Base-by-base conservation (phyloP, 2,329 filamentous ascomycete species). In the Ascochyta fabae region DNA sequence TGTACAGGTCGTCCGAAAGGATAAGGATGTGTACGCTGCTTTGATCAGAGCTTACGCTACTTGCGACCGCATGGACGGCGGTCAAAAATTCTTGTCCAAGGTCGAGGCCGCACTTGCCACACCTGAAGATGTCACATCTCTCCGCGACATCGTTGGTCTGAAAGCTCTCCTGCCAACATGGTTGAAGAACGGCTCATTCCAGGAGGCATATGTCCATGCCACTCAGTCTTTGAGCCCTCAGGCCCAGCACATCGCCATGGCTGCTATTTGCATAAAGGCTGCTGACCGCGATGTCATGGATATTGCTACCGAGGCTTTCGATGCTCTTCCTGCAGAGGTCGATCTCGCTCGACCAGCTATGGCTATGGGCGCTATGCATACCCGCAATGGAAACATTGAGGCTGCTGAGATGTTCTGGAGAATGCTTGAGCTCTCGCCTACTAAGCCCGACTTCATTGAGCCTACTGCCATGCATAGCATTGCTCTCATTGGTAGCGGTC, bases 381-480 rank as follows among this genome's bases (percentile, higher is more conserved):
- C 97, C 50, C 92, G 94, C 54, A 84, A 86, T 61, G 92, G 91
- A 55, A 89, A 96, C 75, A 86, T 96, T 55, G 81, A 87, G 23
- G 84, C 86, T 51, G 93, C 93, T 46, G 85, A 89, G 61, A 84
- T 87, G 61, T 94, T 92, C 78, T 97, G 94, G 92, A 84, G 86
- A 48, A 81, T 90, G 53, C 80, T 97, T 38, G 79, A 81, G 49
- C 86, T 83, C 60, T 83, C 80, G 35, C 83, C 87, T 2, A 83
- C 86, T 55, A 81, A 86, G 68, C 79, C 83, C 47, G 83, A 86
- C 31, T 88, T 96, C 75, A 89, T 96, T 59, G 92, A 96, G 78
- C 90, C 92, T 23, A 89, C 92, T 12, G 86, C 91, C 53, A 96
- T 97, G 92, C 96, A 94, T 69, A 87, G 90, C 13, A 86, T 96